Percentiles rank a stretch among this genome's conserved stretches.
Conservation (phyloP, 2,329 filamentous ascomycete species). For the Aspergillus intermedius region DNA sequence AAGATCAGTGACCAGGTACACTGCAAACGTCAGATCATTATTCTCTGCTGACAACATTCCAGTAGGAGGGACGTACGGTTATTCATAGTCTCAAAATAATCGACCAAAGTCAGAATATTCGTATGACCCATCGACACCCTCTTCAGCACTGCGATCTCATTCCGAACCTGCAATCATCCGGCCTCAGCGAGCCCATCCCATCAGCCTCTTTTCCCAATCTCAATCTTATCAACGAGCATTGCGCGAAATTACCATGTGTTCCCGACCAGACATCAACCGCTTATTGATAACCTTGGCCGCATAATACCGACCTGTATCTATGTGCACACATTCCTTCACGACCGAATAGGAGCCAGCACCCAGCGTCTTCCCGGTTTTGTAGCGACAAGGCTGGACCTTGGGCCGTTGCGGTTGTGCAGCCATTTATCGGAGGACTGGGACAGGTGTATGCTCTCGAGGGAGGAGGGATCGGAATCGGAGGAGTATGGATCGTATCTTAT, state of each 20-base stretch:
- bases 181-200: conserved; percentile 3
- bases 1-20: conserved; percentile 95
- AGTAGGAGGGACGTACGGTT: conserved; percentile 54
- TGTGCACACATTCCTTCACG: conserved; percentile 98
- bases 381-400: conserved; percentile 87
- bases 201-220: conserved; percentile 5
- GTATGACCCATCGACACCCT: conserved; percentile 98
- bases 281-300: conserved; percentile 99
- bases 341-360: conserved; percentile 96
- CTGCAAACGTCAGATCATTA: conserved; percentile 32
- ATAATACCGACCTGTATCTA: conserved; percentile 96
- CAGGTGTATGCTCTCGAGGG: not conserved
- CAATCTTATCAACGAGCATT: not conserved
- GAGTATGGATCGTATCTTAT: not conserved
- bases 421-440: conserved; percentile 14
- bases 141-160: conserved; percentile 96
- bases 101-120: conserved; percentile 94
- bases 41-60: not conserved
- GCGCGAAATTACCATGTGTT: conserved; percentile 73
- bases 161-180: conserved; percentile 62
- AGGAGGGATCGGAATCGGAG: not conserved
- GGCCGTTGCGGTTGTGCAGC: conserved; percentile 38
- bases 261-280: conserved; percentile 89
- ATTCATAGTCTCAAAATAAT: conserved; percentile 99
- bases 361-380: conserved; percentile 97